A percentile compares a stretch with the other conserved stretches of the same genome.
Evolutionary conservation across 805 yeast species (phyloP).

Genomic region (Candida endomychidarum): DNA sequence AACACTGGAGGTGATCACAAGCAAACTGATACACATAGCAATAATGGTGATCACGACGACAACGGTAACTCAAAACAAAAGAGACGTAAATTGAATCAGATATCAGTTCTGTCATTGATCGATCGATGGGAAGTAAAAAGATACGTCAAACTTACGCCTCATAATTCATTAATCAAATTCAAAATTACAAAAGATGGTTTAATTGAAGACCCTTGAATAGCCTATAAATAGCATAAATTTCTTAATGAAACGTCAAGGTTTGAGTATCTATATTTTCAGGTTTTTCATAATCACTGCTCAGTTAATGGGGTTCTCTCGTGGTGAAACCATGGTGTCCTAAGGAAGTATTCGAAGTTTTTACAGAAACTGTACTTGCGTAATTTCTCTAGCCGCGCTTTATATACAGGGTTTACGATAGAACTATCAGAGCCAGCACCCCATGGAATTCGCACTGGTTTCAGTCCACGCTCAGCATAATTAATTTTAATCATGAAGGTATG

Average conservation of each 20-base stretch:
- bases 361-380: no score
- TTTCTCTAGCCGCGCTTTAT: no score
- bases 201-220: background rate
- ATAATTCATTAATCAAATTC: background rate
- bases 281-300: no score
- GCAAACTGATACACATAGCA: background rate
- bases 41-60: background rate
- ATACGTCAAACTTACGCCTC: constrained; percentile 19
- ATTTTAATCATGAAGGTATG: constrained; percentile 12
- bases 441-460: constrained; percentile 3
- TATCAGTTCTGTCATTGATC: constrained; percentile 12
- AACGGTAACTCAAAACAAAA: background rate
- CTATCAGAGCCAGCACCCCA: background rate
- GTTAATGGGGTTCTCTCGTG: no score
- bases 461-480: constrained; percentile 5
- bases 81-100: constrained; percentile 1
- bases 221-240: no score
- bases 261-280: no score
- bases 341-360: no score
- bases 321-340: no score
- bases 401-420: no score
- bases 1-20: background rate
- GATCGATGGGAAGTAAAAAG: constrained; percentile 30
- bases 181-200: constrained; percentile 1
- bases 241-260: no score